Evolutionary conservation across 2,329 filamentous ascomycete species (phyloP), one percentile per base, ranked within the genome.

Genomic region (Aspergillus japonicus): DNA sequence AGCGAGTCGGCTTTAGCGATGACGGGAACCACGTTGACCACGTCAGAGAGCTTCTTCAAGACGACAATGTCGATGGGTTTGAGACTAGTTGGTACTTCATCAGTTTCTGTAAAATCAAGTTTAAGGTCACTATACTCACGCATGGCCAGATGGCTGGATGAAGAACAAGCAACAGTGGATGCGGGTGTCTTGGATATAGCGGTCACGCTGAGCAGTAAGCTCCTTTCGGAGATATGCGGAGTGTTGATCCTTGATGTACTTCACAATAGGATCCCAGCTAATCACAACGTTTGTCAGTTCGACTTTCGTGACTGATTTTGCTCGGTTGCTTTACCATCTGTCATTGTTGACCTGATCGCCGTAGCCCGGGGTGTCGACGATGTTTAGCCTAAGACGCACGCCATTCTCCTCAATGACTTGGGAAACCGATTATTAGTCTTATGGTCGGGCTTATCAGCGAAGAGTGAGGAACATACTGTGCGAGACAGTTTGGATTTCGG

Each of bases 161-260:
- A 99, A 99, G 86, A 99, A 99, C 72, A 99, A 83, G 81, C 95
- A 99, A 88, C 92, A 97, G 85, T 99, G 95, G 75, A 99, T 97
- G 74, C 95, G 91, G 68, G 95, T 99, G 81, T 99, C 95, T 83
- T 96, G 94, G 69, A 99, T 97, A 80, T 99, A 99, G 73, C 95
- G 90, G 82, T 99, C 95, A 81, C 95, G 91, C 85, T 99, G 95
- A 69, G 95, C 95, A 58, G 95, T 98, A 74, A 99, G 92, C 81
- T 99, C 95, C 86, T 99, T 99, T 80, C 95, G 91, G 71, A 99
- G 88, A 83, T 98, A 99, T 73, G 95, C 94, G 56, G 92, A 97
- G 85, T 99, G 95, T 84, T 99, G 95, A 81, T 99, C 95, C 86
- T 99, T 99, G 86, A 99, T 99, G 82, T 99, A 99, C 85, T 99